Evolutionary conservation across 1,284 basidiomycete species (phyloP), one percentile per base, ranked within the genome.

Genomic region (Trichosporon faecale): DNA sequence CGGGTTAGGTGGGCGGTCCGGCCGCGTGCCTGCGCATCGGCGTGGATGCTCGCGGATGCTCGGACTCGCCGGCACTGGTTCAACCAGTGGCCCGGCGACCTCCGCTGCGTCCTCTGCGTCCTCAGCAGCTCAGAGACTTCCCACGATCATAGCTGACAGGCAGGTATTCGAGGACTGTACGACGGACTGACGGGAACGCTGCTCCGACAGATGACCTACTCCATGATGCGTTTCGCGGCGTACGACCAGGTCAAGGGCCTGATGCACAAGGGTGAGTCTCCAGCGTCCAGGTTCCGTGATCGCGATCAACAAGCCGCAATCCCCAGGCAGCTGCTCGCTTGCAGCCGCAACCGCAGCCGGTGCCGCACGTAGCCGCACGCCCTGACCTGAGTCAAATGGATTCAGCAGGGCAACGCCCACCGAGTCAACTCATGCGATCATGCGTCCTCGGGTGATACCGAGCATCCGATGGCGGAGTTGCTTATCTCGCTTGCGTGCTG

Each of bases 151-250:
- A 14, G 16, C 65, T 71, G 60, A 71, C 65, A 27, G 11, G 8
- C 89, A 76, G 91, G 91, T 67, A 82, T 86, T 37, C 86, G 90
- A 63, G 93, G 93, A 0, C 85, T 94, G 61, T 93, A 89, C 77
- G 93, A 94, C 77, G 94, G 94, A 23, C 91, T 95, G 70, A 87
- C 91, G 0, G 94, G 93, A 35, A 95, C 94, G 33, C 91, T 93
- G 88, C 84, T 95, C 78, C 88, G 94, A 40, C 94, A 96, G 84
- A 93, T 95, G 93, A 93, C 90, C 29, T 95, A 95, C 84, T 94
- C 92, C 61, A 86, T 95, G 80, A 94, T 92, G 79, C 88, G 94
- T 16, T 96, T 96, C 86, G 95, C 93, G 87, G 92, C 92, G 25
- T 95, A 95, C 83, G 94, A 96, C 76, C 91, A 92, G 84, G 90